Evolutionary conservation across 192 early-diverging fungal genomes (phyloP), one percentile per base, ranked within the genome.

Genomic region (Radiomyces spectabilis): DNA sequence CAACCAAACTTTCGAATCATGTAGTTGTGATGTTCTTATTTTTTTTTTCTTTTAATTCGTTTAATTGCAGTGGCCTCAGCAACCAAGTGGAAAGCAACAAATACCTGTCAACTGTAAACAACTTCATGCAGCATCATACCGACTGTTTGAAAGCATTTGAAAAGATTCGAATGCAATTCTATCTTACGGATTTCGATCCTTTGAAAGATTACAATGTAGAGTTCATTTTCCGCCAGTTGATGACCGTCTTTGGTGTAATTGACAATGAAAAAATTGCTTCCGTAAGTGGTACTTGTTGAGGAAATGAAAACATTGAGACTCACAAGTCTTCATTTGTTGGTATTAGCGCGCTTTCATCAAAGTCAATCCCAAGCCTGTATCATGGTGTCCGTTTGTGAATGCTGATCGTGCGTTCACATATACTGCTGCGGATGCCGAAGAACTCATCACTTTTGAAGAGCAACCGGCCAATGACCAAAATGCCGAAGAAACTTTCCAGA

Each of bases 261-360:
- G 68, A 69, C 15, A 72, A 81, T 30, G 77, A 79, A 37, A 47
- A 66, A 13, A 81, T 83, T 34, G 71, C 67, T 6, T 69, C 63
- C 34, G 72, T 74, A 52, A 45, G 73, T 59, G n/a, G n/a, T n/a
- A n/a, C n/a, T n/a, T n/a, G n/a, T n/a, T n/a, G 27, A 42, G 26
- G 25, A 30, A 19, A 30, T 2, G 34, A 25, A 6, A 12, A 25
- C 25, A 18, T n/a, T 47, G n/a, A 39, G 24, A 29, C 9, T 27
- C 16, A 1, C 7, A 18, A 18, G 10, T 12, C 13, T 3, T 65
- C 13, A 9, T 15, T 38, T 4, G 19, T 32, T 32, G 9, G 26
- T 48, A 29, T 25, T 51, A 66, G 64, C 41, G 37, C 33, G 43
- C 64, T 2, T 66, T 66, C 22, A 26, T 55, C 1, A 54, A 48